Conservation (phyloP, 2,329 filamentous ascomycete species). For the Keithomyces neogunnii region DNA sequence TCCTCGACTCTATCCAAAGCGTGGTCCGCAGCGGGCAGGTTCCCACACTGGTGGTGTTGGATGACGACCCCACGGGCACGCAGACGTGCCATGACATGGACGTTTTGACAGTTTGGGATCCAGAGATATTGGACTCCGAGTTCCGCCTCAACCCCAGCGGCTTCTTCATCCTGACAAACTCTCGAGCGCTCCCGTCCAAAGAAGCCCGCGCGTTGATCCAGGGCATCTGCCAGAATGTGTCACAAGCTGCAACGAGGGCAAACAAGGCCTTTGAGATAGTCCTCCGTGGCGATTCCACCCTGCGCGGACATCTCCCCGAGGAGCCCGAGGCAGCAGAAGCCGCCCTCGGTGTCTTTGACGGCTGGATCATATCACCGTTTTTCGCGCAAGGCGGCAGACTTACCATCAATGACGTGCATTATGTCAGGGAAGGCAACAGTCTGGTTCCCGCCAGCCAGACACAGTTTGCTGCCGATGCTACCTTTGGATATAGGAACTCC, state of each 20-base stretch:
- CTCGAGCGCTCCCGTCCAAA: slow-evolving; percentile 39
- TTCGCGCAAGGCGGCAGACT: slow-evolving; percentile 48
- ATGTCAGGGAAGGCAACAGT: slow-evolving; percentile 41
- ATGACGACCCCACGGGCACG: slow-evolving; percentile 51
- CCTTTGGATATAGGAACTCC: slow-evolving; percentile 47
- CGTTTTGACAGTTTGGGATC: slow-evolving; percentile 46
- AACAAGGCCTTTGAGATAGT: slow-evolving; percentile 41
- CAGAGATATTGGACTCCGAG: slow-evolving; percentile 32
- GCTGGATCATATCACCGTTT: slow-evolving; percentile 46
- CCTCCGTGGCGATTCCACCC: slow-evolving; percentile 44
- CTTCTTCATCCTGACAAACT: slow-evolving; percentile 54
- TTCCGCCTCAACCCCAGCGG: slow-evolving; percentile 31
- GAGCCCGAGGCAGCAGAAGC: slow-evolving; percentile 43
- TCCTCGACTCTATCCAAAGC: slow-evolving; percentile 12
- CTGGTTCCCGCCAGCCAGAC: slow-evolving; percentile 36
- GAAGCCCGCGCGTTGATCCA: slow-evolving; percentile 36
- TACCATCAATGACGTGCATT: slow-evolving; percentile 47
- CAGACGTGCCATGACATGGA: slow-evolving; percentile 50
- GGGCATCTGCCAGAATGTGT: slow-evolving; percentile 41
- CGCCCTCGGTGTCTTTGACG: slow-evolving; percentile 38
- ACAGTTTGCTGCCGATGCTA: slow-evolving; percentile 47
- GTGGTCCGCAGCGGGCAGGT: slow-evolving; percentile 13
- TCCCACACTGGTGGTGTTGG: slow-evolving; percentile 32
- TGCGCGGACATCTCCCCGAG: slow-evolving; percentile 46
- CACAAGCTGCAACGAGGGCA: slow-evolving; percentile 30